Percentiles rank a stretch among this genome's conserved stretches.
phyloP scores from a whole-genome alignment of 768 basidiomycete species.

The Boletus subparvulus region DNA sequence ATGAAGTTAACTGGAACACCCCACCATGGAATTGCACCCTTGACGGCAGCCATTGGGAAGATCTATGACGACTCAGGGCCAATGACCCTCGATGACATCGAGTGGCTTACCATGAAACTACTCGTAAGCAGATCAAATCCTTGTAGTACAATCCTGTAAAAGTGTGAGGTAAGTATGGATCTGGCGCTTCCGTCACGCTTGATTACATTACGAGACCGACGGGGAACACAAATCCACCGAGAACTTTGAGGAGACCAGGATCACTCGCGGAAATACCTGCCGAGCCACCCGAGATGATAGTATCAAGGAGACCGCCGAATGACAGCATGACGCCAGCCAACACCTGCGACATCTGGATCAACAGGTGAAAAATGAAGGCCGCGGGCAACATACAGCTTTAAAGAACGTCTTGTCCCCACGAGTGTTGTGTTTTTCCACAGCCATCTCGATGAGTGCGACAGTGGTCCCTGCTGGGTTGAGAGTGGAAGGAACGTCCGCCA shows the following conservation, averaged over 20 bases:
- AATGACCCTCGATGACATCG: too few relatives aligned
- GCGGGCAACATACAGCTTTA: slow-evolving; percentile 57
- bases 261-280: slow-evolving; percentile 47
- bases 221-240: slow-evolving; percentile 71
- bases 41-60: slow-evolving; percentile 69
- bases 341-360: slow-evolving; percentile 40
- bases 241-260: slow-evolving; percentile 65
- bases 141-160: slow-evolving; percentile 65
- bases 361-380: background rate
- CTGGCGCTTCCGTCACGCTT: background rate
- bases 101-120: slow-evolving; percentile 62
- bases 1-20: slow-evolving; percentile 65
- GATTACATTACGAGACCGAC: slow-evolving; percentile 74
- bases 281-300: slow-evolving; percentile 62
- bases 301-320: slow-evolving; percentile 65
- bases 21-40: slow-evolving; percentile 68
- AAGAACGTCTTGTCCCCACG: slow-evolving; percentile 60
- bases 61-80: slow-evolving; percentile 39
- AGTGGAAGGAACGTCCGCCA: slow-evolving; percentile 40
- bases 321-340: slow-evolving; percentile 70
- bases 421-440: slow-evolving; percentile 62
- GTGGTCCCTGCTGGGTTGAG: slow-evolving; percentile 62
- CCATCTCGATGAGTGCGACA: slow-evolving; percentile 52
- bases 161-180: background rate
- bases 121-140: slow-evolving; percentile 71